Evolutionary conservation across 2,329 filamentous ascomycete genomes (phyloP), one percentile per base, ranked within the genome.

Genomic region (Sphaerulina vaccinii): DNA sequence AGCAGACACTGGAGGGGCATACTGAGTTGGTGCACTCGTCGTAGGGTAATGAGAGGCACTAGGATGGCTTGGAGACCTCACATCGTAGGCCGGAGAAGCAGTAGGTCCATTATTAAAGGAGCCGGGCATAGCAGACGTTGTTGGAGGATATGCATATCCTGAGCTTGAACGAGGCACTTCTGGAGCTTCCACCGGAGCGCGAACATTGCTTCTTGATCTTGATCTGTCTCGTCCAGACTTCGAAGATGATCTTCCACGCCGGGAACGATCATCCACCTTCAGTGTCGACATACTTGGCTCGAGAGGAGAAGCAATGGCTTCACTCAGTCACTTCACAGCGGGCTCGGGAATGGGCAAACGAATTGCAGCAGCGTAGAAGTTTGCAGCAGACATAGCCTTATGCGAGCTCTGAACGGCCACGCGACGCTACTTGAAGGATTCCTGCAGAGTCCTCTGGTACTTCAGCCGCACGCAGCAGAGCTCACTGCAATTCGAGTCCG

Each of bases 221-320:
- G 63, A 65, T 48, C 68, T 57, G 15, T 66, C 63, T 42, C 69
- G 62, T 21, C 56, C 58, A 19, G 67, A 68, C 22, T 68, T 69
- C 35, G 73, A 76, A 55, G 73, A 74, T 43, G 71, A 73, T 33
- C 73, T 67, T 44, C 68, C 69, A 6, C 74, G 70, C 42, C 69
- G 60, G 32, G 68, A 68, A 39, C 69, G 56, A 56, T 73, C 69
- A 61, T 74, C 72, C 4, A 70, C 66, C 41, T 70, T 69, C 43
- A 76, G 65, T 15, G 52, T 52, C 36, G 57, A 59, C 57, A 59
- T 59, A 11, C 32, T 48, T 36, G 29, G 33, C 36, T n/a, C 19
- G 19, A 36, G 22, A 5, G 45, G 35, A 15, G 45, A 19, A 13
- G 45, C 45, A 39, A 48, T 43, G 47, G 40, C 40, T 44, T 29